phyloP scores from a whole-genome alignment of 345 rosid genomes.

The Arabis hirsuta region DNA sequence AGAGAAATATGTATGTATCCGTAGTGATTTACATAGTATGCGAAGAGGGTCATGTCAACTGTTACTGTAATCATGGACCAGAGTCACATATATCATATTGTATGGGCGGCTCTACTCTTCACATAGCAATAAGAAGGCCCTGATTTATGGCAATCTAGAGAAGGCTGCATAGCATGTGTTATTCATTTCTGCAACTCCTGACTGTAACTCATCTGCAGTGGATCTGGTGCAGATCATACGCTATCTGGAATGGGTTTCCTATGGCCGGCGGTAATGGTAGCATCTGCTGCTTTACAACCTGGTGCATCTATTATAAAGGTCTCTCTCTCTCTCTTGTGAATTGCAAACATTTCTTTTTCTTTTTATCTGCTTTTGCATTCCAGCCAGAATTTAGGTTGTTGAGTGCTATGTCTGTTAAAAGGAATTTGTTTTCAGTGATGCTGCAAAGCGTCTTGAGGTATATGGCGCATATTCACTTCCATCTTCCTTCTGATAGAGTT shows the following conservation, averaged over 20 bases:
- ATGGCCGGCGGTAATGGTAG: conserved; percentile 83
- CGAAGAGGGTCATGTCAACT: too few species aligned
- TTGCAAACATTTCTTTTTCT: conserved; percentile 11
- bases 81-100: too few species aligned
- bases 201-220: conserved; percentile 54
- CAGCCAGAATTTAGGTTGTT: conserved; percentile 7
- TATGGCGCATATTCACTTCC: conserved; percentile 12
- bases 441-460: conserved; percentile 72
- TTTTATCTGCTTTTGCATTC: conserved; percentile 3
- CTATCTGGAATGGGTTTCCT: conserved; percentile 55
- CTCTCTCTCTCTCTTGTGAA: conserved; percentile 30
- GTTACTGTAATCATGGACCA: too few species aligned
- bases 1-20: too few species aligned
- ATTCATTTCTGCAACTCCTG: conserved; percentile 10
- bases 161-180: conserved; percentile 11
- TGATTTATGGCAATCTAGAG: not conserved
- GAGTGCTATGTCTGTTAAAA: conserved; percentile 46
- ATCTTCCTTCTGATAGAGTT: conserved; percentile 23
- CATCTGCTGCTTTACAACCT: conserved; percentile 85
- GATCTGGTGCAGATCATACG: conserved; percentile 68
- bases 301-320: conserved; percentile 84
- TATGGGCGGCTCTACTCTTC: too few species aligned
- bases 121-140: conserved; percentile 1
- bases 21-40: too few species aligned
- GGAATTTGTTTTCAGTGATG: conserved; percentile 82